phyloP scores from a whole-genome alignment of 768 basidiomycete genomes.

The Trametopsis cervina region DNA sequence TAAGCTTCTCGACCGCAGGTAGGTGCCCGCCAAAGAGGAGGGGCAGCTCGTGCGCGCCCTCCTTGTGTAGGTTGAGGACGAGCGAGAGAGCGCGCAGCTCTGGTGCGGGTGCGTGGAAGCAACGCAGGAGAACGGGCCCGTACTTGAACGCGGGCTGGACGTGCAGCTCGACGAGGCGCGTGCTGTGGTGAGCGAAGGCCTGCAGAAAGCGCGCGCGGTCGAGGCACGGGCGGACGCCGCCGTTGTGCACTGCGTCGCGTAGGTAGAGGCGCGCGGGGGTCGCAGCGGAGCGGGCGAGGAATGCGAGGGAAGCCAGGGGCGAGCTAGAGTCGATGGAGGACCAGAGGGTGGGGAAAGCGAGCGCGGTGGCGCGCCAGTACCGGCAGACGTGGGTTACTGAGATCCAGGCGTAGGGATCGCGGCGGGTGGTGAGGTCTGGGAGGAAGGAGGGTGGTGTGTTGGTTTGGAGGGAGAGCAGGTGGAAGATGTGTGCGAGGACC shows the following conservation, averaged over 20 bases:
- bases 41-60: conserved; percentile 3
- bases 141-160: conserved; percentile 10
- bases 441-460: conserved; percentile 6
- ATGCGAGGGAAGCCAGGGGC: conserved; percentile 3
- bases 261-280: conserved; percentile 4
- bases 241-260: conserved; percentile 3
- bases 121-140: conserved; percentile 5
- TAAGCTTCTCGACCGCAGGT: conserved; percentile 7
- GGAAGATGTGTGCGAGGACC: conserved; percentile 8
- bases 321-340: conserved; percentile 8
- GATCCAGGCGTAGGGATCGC: conserved; percentile 5
- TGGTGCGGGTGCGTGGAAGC: conserved; percentile 7
- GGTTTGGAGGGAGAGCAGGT: neutral
- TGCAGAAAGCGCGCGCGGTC: conserved; percentile 11
- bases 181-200: conserved; percentile 5
- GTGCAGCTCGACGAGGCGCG: conserved; percentile 8
- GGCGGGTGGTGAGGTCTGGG: neutral
- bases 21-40: conserved; percentile 6
- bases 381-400: conserved; percentile 10
- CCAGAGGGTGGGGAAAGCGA: conserved; percentile 10
- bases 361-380: conserved; percentile 10
- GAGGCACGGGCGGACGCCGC: conserved; percentile 4
- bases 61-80: conserved; percentile 2
- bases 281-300: conserved; percentile 6
- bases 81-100: conserved; percentile 6